Percentiles rank a stretch among this genome's conserved stretches.
Evolutionary conservation across 1,284 basidiomycete genomes (phyloP).

Genomic region (Trichosporon sp.): DNA sequence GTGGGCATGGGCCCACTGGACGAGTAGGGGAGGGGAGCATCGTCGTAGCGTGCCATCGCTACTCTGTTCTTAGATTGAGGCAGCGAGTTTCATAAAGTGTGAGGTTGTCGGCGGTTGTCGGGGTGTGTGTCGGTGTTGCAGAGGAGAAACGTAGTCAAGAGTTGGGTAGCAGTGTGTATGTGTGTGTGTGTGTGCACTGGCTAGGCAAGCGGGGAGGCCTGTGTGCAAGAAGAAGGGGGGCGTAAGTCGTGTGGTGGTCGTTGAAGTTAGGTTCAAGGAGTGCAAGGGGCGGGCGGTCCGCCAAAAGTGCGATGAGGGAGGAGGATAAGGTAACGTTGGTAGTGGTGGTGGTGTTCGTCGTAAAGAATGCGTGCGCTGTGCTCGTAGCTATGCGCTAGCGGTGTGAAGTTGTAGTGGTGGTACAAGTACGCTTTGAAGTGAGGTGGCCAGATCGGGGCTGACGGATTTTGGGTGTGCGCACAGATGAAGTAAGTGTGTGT

Average conservation of each 20-base stretch:
- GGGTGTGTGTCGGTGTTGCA: neutral
- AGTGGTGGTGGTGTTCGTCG: too few species aligned
- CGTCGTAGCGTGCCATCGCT: constrained; percentile 27
- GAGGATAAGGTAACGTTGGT: neutral
- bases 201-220: too few species aligned
- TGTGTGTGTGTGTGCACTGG: neutral
- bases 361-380: neutral
- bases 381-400: neutral
- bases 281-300: neutral
- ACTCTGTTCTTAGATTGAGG: neutral
- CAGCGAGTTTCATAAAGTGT: neutral
- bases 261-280: neutral
- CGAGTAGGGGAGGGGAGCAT: constrained; percentile 40
- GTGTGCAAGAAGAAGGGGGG: neutral
- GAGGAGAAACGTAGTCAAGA: neutral
- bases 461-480: neutral
- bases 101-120: too few species aligned
- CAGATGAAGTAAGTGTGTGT: neutral
- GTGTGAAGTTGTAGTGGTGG: neutral
- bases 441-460: neutral
- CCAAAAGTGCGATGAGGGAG: neutral
- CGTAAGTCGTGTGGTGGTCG: neutral
- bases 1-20: constrained; percentile 32
- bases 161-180: neutral
- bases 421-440: neutral